A percentile compares a stretch with the other conserved stretches of the same genome.
These are phyloP conservation scores for Elsinoe perseae DNA, from an alignment of 2,329 filamentous ascomycete species.

Conservation along the genomic window DNA sequence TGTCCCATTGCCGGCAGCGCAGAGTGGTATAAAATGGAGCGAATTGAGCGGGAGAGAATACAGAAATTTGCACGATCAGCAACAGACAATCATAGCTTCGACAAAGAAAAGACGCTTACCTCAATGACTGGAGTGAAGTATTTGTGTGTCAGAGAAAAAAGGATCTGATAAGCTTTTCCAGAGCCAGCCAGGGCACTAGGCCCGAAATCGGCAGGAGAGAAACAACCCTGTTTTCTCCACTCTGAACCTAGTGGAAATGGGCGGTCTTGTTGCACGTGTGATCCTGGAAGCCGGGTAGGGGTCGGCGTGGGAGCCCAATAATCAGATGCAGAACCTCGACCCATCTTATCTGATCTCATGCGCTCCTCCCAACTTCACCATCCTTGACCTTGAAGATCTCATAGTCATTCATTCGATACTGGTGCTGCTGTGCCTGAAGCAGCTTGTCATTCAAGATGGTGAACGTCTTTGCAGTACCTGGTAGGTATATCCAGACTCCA, in stretches of 20 bases:
- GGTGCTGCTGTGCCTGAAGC: too few relatives aligned
- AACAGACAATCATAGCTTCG: too few relatives aligned
- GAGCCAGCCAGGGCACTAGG: not conserved
- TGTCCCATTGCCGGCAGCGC: not conserved
- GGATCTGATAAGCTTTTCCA: constrained; percentile 1
- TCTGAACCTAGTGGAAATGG: not conserved
- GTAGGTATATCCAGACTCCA: constrained; percentile 29
- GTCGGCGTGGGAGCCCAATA: not conserved
- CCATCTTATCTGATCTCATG: not conserved
- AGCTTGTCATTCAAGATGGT: constrained; percentile 42
- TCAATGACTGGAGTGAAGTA: not conserved
- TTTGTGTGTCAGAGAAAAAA: not conserved
- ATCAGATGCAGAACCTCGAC: not conserved
- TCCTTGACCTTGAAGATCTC: not conserved
- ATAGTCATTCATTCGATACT: too few relatives aligned
- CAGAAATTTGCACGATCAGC: too few relatives aligned
- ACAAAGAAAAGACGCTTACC: too few relatives aligned
- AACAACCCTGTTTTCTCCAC: not conserved
- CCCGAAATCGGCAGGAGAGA: not conserved
- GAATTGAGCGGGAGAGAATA: too few relatives aligned
- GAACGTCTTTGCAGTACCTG: constrained; percentile 65
- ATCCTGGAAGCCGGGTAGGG: not conserved
- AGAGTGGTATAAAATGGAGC: not conserved
- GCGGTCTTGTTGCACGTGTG: not conserved
- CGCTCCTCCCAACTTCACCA: not conserved